Conservation (phyloP, 805 yeast species). For the Zygoascus flipseniorum region DNA sequence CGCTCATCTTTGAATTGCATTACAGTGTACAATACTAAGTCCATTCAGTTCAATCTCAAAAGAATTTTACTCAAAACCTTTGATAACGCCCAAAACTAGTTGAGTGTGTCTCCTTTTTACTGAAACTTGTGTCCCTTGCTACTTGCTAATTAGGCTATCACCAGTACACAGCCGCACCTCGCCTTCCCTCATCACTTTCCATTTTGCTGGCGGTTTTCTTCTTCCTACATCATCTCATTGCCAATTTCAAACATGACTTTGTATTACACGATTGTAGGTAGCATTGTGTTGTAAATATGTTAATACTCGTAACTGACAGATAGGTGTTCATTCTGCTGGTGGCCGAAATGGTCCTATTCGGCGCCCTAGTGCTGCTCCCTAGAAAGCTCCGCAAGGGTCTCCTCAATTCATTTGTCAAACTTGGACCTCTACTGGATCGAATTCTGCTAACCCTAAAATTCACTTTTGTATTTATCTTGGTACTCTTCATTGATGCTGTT, state of each 20-base stretch:
- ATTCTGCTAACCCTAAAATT: slow-evolving; percentile 74
- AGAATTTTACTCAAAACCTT: no score
- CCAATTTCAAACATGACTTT: slow-evolving; percentile 30
- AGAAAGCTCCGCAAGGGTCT: slow-evolving; percentile 60
- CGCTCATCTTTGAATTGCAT: no score
- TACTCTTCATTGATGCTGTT: slow-evolving; percentile 81
- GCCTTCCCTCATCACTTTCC: no score
- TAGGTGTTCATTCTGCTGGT: slow-evolving; percentile 67
- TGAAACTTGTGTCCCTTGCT: no score
- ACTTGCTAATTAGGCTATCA: no score
- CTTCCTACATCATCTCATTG: background rate
- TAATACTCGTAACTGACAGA: background rate
- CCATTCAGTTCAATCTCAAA: no score
- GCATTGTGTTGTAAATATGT: background rate
- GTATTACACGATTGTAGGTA: slow-evolving; percentile 33
- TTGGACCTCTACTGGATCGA: slow-evolving; percentile 63
- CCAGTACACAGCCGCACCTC: no score
- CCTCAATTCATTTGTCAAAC: slow-evolving; percentile 45
- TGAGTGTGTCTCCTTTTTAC: no score
- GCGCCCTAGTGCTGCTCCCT: slow-evolving; percentile 82
- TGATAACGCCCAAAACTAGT: no score
- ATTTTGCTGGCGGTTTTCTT: no score
- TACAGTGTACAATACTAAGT: no score
- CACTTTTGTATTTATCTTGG: slow-evolving; percentile 70
- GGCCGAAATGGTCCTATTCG: slow-evolving; percentile 69